phyloP scores from a whole-genome alignment of 1,139 yeast species.

The Candida sp. region DNA sequence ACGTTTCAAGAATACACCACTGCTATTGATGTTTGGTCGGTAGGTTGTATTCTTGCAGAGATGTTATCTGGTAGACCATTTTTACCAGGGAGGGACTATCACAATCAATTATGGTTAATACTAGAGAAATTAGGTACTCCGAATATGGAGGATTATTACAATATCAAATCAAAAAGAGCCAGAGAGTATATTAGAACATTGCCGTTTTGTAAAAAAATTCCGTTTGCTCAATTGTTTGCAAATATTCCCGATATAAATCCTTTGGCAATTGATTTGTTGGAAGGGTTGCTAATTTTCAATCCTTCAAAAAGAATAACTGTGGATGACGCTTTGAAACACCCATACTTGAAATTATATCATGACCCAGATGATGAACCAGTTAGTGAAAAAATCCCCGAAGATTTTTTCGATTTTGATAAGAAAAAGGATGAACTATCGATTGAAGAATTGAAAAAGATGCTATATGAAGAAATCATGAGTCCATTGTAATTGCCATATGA shows the following conservation, averaged over 20 bases:
- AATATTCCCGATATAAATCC: slow-evolving; percentile 37
- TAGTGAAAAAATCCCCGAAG: slow-evolving; percentile 53
- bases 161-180: slow-evolving; percentile 60
- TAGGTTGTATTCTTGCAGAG: slow-evolving; percentile 75
- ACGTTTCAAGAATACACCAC: slow-evolving; percentile 67
- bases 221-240: slow-evolving; percentile 42
- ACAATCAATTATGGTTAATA: slow-evolving; percentile 60
- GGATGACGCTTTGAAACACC: slow-evolving; percentile 62
- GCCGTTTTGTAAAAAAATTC: slow-evolving; percentile 49
- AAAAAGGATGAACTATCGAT: slow-evolving; percentile 48
- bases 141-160: slow-evolving; percentile 48
- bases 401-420: slow-evolving; percentile 62
- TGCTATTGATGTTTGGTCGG: slow-evolving; percentile 77
- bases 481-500: slow-evolving; percentile 24
- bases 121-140: slow-evolving; percentile 68
- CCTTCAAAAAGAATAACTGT: slow-evolving; percentile 66
- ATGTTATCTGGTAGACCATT: slow-evolving; percentile 60
- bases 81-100: slow-evolving; percentile 79
- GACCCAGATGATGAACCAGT: slow-evolving; percentile 73
- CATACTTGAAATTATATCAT: slow-evolving; percentile 62
- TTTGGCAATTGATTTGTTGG: slow-evolving; percentile 58
- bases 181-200: slow-evolving; percentile 56
- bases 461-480: slow-evolving; percentile 54
- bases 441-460: slow-evolving; percentile 46
- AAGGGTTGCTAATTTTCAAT: slow-evolving; percentile 57